Evolutionary conservation across 2,329 filamentous ascomycete species (phyloP), one percentile per base, ranked within the genome.

Genomic region (Dactylellina parvicollis): DNA sequence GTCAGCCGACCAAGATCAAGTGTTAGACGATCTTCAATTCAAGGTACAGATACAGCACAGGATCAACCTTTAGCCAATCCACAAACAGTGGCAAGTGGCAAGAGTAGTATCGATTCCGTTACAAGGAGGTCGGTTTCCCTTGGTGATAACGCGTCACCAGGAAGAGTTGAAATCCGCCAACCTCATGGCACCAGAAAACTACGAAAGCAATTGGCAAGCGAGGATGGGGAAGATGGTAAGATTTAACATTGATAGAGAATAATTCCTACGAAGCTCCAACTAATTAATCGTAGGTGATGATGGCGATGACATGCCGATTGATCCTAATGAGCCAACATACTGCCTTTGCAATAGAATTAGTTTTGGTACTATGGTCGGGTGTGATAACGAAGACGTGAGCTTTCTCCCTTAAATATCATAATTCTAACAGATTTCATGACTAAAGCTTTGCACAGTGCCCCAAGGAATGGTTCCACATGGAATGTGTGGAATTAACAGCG

Each of bases 381-480:
- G 91, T 80, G 91, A 94, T 78, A 92, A 92, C 77, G 83, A 86
- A 46, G 89, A 91, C 81, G 89, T 91, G 82, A 86, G 87, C 62
- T 46, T 32, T 47, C 24, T 16, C 20, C 1, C 14, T 50, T 34
- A 32, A 1, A 36, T 36, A 60, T 12, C 30, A 49, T 4, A 4
- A 44, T 20, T 44, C 12, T 22, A 22, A 28, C 12, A n/a, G 16
- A 38, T 14, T 16, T 7, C 40, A 18, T 50, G 12, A 42, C 30
- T 67, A 65, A 62, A 40, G 42, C 24, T 52, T 54, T 46, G 8
- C 78, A 82, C 83, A 90, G 81, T 95, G 91, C 81, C 88, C 91
- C 77, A 87, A 88, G 75, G 90, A 94, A 80, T 95, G 91, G 91
- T 95, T 94, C 80, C 91, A 95, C 79, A 84, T 95, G 40, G 87